Evolutionary conservation across 108 stramenopile genomes (phyloP).

Genomic region (Skeletonema tropicum): DNA sequence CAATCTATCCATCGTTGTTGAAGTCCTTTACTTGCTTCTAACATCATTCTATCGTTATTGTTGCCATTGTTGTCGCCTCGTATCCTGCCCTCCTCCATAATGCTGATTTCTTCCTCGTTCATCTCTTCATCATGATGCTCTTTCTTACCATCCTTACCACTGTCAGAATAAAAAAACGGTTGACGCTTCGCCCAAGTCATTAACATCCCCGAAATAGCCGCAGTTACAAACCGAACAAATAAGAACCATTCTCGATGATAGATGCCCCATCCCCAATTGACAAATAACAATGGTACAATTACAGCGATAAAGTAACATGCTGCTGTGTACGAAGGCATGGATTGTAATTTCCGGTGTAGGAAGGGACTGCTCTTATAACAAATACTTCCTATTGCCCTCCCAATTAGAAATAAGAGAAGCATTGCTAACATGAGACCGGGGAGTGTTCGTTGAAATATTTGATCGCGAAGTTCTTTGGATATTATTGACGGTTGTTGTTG

Average conservation of each 20-base stretch:
- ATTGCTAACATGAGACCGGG: constrained; percentile 8
- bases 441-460: neutral
- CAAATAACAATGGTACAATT: constrained; percentile 11
- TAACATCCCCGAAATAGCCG: constrained; percentile 13
- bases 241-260: constrained; percentile 16
- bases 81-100: constrained; percentile 24
- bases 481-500: neutral
- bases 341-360: constrained; percentile 6
- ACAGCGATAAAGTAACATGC: constrained; percentile 1
- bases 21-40: neutral
- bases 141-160: neutral
- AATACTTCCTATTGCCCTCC: constrained; percentile 8
- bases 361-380: neutral
- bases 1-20: constrained; percentile 17
- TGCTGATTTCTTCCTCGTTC: no score
- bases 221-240: constrained; percentile 29
- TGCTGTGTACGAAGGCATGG: constrained; percentile 11
- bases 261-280: constrained; percentile 33
- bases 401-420: constrained; percentile 13
- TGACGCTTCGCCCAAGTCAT: constrained; percentile 16
- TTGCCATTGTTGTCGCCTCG: neutral
- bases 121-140: neutral
- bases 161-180: neutral
- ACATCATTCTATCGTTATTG: neutral
- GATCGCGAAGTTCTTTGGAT: neutral